Evolutionary conservation across 805 yeast genomes (phyloP), one percentile per base, ranked within the genome.

Genomic region (Barnettozyma californica): DNA sequence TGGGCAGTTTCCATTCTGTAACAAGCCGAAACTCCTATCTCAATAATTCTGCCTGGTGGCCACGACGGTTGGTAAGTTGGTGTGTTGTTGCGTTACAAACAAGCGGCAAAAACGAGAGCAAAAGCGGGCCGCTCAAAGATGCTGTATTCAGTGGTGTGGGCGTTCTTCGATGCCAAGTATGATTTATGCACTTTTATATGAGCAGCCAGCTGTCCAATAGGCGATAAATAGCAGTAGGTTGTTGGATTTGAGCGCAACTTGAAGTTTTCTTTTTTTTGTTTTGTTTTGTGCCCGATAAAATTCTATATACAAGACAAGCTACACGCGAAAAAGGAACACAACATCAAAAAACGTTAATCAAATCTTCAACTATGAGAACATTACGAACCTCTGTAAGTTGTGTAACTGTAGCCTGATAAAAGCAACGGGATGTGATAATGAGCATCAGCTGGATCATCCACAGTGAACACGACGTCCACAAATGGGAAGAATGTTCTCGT

Each of bases 361-460:
- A 14, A 41, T 41, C 10, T 7, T 6, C 27, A 9, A 26, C 16
- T 4, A 23, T 23, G 14, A 41, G 3, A 6, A 10, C 25, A 25
- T 34, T 27, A 55, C 34, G 60, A 54, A 2, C 98, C 98, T 48
- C 97, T 76, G 69, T 91, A 91, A 0, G 97, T 91, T 6, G 95
- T 80, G 68, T 90, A 91, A 31, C 96, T 84, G 67, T 84, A 88
- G 61, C 88, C 88, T 40, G 96, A 82, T 49, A 91, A 70, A 46
- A 91, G 74, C 52, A 91, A 68, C 0, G 98, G 98, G 47, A 91
- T 84, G 63, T 91, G 98, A 66, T 89, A 91, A 64, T 91, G 98
- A 35, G 78, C 70, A 51, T 83, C 88, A 0, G 88, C 83, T 0
- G 86, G 85, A 53, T 74, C 72, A 7, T 74, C 75, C 4, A 91